Base-by-base conservation (phyloP, 495 filamentous ascomycete genomes). In the Talaromyces thailandensis region DNA sequence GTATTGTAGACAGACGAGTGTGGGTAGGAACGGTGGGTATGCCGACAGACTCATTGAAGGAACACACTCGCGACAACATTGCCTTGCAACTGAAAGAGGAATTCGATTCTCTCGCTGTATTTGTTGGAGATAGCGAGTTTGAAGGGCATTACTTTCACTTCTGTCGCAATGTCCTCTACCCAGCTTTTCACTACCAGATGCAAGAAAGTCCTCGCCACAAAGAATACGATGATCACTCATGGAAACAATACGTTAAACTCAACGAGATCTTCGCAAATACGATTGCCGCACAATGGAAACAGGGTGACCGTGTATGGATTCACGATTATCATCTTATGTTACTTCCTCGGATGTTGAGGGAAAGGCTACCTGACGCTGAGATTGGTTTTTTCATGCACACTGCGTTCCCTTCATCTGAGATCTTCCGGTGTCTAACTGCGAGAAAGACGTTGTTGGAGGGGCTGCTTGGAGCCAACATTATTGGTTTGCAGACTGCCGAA, bases 201-300 rank as follows among this genome's bases (percentile, higher is more conserved):
- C 93, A 93, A 2, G 93, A 96, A 71, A 92, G 94, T 70, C 93
- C 93, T 11, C 96, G 96, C 79, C 96, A 91, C 84, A 96, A 96
- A 77, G 93, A 93, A 0, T 97, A 96, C 69, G 87, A 92, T 70
- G 93, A 97, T 69, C 92, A 97, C 67, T 96, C 92, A 2, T 97
- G 91, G 91, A 83, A 91, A 67, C 96, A 91, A 73, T 97, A 96
- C 69, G 88, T 91, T 62, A 90, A 88, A 45, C 77, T 96, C 67
- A 96, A 96, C 75, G 87, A 92, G 71, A 90, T 86, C 3, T 95
- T 96, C 72, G 93, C 93, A 5, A 88, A 96, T 67, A 86, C 85
- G 67, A 92, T 96, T 58, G 83, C 94, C 31, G 87, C 86, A 72
- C 89, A 90, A 73, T 97, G 93, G 85, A 96, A 96, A 74, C 84